Conservation (phyloP, 352 stramenopile species). For the Albugo laibachii region DNA sequence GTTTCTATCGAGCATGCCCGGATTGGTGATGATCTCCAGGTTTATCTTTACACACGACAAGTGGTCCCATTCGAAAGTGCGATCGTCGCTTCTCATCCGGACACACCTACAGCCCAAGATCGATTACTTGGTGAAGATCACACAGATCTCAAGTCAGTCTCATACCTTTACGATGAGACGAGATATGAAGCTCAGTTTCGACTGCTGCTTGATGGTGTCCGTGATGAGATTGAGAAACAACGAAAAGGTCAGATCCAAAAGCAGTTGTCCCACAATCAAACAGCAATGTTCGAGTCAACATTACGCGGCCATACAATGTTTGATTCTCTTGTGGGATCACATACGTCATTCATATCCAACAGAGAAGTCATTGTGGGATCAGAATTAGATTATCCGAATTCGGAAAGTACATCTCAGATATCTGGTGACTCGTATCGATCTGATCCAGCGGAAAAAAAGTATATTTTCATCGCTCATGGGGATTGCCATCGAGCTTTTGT, state of each 20-base stretch:
- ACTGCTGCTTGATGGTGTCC: conserved; percentile 11
- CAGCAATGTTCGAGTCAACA: too few relatives aligned
- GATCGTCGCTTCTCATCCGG: conserved; percentile 2
- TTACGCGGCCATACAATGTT: too few relatives aligned
- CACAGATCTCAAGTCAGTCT: not conserved
- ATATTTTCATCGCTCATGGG: conserved; percentile 52
- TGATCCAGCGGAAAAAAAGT: not conserved
- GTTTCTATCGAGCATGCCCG: conserved; percentile 70
- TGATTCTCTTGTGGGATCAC: too few relatives aligned
- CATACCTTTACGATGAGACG: conserved; percentile 28
- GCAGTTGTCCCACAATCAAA: not conserved
- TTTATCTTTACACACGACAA: conserved; percentile 75
- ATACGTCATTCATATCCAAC: too few relatives aligned
- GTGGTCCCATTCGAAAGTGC: conserved; percentile 56
- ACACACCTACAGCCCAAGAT: conserved; percentile 4
- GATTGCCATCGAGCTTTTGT: conserved; percentile 45
- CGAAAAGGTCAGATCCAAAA: not conserved
- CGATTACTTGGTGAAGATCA: conserved; percentile 2
- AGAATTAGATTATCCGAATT: too few relatives aligned
- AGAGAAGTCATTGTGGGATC: too few relatives aligned
- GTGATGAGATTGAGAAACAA: conserved; percentile 1
- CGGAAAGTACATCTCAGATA: too few relatives aligned
- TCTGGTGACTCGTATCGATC: too few relatives aligned
- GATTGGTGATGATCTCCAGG: conserved; percentile 63
- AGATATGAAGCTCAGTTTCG: conserved; percentile 21